Base-by-base conservation (phyloP, 345 rosid species). In the Clausena lansium region DNA sequence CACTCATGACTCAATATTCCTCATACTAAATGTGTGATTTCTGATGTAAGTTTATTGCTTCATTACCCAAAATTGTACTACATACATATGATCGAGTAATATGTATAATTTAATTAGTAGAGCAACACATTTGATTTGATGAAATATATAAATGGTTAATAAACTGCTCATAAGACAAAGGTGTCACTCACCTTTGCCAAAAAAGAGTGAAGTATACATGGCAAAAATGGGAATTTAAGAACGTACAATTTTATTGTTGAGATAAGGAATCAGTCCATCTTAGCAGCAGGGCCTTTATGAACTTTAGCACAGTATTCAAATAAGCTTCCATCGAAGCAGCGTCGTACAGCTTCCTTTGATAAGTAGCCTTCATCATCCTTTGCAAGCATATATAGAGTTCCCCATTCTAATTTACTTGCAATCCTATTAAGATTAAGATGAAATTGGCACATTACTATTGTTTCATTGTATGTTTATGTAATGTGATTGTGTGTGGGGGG, bases 321-420 rank as follows among this genome's bases (percentile, higher is more conserved):
- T 81, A 92, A 84, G 78, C 88, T 89, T 47, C 97, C 97, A 64
- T 92, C 93, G 7, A 92, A 87, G 79, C 89, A 88, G 22, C 91
- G 82, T 39, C 93, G 77, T 4, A 83, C 82, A 38, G 97, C 93
- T 80, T 92, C 93, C 80, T 90, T 90, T 0, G 93, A 83, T 71
- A 89, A 81, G 76, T 57, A 84, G 10, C 94, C 93, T 30, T 88
- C 84, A 70, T 88, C 89, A 59, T 90, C 92, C 79, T 73, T 86
- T 1, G 94, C 94, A 25, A 89, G 87, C 10, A 83, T 15, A 45
- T 86, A 87, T 0, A 92, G 74, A 41, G 83, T 68, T 36, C 86
- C 85, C 97, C 93, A 88, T 71, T 89, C 97, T 67, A 86, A 28
- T 79, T 88, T 90, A 41, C 85, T 72, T 27, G 82, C 85, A 9